A percentile compares a stretch with the other conserved stretches of the same genome.
These are phyloP conservation scores for Calophaca sinica DNA, from an alignment of 306 rosid species.

Conservation along the genomic window DNA sequence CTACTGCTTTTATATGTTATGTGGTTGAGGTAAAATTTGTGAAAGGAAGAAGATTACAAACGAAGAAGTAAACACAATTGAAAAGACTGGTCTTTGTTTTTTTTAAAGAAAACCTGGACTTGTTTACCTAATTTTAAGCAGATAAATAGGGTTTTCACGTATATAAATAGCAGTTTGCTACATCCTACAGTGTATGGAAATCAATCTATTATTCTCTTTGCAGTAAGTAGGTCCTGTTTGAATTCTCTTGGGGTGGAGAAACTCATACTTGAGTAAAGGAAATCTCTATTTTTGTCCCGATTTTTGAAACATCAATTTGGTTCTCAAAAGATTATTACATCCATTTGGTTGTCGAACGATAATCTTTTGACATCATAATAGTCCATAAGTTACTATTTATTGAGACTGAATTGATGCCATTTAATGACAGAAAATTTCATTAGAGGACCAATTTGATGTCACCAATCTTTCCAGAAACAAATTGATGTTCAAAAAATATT, in stretches of 20 bases:
- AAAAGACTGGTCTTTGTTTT: conserved; percentile 5
- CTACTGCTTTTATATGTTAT: conserved; percentile 11
- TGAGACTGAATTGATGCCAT: not conserved
- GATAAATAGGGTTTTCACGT: not conserved
- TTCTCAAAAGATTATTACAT: not conserved
- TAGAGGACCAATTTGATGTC: conserved; percentile 4
- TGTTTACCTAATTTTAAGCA: not conserved
- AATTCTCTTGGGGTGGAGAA: not conserved
- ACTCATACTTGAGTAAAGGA: not conserved
- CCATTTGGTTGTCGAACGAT: not conserved
- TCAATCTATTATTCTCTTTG: conserved; percentile 12
- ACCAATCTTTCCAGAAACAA: not conserved
- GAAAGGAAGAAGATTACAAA: not conserved
- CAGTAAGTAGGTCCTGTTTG: not conserved
- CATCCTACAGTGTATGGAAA: not conserved
- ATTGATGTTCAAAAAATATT: not conserved
- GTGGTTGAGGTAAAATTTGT: not conserved
- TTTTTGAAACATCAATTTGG: conserved; percentile 8
- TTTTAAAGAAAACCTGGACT: not conserved
- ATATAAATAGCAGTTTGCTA: not conserved
- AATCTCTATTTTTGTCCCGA: not conserved
- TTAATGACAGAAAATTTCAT: not conserved
- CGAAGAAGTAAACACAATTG: not conserved
- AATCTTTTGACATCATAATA: not conserved
- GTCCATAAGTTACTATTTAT: too few relatives aligned